Evolutionary conservation across 192 early-diverging fungal species (phyloP).

Genomic region (Anaeromyces robustus): DNA sequence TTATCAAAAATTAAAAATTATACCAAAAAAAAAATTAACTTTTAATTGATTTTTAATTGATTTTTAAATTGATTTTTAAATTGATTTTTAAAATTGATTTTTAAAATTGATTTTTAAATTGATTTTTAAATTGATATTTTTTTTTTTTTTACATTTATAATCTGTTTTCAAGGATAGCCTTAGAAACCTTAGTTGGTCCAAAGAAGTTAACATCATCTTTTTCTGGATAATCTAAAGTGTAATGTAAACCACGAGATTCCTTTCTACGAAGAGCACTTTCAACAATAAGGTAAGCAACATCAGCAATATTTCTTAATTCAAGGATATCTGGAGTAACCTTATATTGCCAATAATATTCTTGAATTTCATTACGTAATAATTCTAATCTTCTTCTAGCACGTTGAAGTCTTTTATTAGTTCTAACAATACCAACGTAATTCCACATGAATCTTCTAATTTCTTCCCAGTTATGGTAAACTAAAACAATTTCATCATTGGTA

Average conservation of each 20-base stretch:
- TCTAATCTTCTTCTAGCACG: neutral
- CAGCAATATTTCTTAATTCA: neutral
- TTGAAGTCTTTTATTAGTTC: neutral
- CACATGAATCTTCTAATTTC: neutral
- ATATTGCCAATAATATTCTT: neutral
- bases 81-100: no score
- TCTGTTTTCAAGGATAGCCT: neutral
- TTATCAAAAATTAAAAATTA: no score
- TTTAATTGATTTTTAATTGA: no score
- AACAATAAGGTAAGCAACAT: neutral
- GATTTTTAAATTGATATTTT: no score
- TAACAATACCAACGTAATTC: neutral
- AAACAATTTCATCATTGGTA: neutral
- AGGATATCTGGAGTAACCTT: neutral
- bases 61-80: no score
- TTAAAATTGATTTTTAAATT: no score
- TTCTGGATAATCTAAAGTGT: conserved; percentile 74
- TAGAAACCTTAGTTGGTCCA: neutral
- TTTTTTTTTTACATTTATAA: neutral
- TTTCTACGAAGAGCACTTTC: conserved; percentile 66
- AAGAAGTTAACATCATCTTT: neutral
- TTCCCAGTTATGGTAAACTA: neutral
- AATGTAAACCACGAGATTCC: conserved; percentile 96
- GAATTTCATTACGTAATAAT: neutral
- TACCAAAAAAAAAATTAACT: no score